A percentile compares a stretch with the other conserved stretches of the same genome.
Evolutionary conservation across 2,329 filamentous ascomycete genomes (phyloP).

Genomic region (Coniochaeta sp.): DNA sequence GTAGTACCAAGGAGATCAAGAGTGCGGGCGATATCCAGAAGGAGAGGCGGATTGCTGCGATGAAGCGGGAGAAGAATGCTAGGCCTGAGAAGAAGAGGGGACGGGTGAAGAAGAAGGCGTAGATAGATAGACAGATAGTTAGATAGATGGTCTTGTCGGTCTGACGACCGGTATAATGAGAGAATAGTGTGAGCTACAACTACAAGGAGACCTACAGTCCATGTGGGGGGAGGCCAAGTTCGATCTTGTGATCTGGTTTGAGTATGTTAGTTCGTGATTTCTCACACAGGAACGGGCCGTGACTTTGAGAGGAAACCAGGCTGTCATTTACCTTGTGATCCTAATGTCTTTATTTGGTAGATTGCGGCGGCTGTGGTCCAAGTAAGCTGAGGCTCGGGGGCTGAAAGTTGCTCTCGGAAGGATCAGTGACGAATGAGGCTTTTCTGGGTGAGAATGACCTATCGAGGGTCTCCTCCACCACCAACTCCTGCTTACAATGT

Average conservation of each 20-base stretch:
- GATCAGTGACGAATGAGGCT: not conserved
- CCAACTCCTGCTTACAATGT: not conserved
- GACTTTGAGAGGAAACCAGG: too few species aligned
- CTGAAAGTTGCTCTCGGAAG: not conserved
- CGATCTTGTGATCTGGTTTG: not conserved
- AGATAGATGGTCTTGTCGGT: not conserved
- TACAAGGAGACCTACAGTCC: not conserved
- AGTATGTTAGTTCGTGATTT: not conserved
- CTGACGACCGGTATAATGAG: not conserved
- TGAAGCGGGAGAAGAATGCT: slow-evolving; percentile 79
- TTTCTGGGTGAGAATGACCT: not conserved
- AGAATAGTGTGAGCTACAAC: not conserved
- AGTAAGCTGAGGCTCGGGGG: not conserved
- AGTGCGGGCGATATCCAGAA: slow-evolving; percentile 79
- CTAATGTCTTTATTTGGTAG: not conserved
- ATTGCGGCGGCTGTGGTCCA: not conserved
- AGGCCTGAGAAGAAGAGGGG: slow-evolving; percentile 58
- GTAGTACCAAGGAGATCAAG: slow-evolving; percentile 72
- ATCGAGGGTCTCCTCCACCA: not conserved
- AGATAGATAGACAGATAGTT: too few species aligned
- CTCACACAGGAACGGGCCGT: not conserved
- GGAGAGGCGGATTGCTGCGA: slow-evolving; percentile 69
- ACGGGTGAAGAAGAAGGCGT: slow-evolving; percentile 7
- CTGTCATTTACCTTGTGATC: not conserved
- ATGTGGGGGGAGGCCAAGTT: too few species aligned